phyloP scores from a whole-genome alignment of 257 asterid genomes.

The Nicotiana tabacum region DNA sequence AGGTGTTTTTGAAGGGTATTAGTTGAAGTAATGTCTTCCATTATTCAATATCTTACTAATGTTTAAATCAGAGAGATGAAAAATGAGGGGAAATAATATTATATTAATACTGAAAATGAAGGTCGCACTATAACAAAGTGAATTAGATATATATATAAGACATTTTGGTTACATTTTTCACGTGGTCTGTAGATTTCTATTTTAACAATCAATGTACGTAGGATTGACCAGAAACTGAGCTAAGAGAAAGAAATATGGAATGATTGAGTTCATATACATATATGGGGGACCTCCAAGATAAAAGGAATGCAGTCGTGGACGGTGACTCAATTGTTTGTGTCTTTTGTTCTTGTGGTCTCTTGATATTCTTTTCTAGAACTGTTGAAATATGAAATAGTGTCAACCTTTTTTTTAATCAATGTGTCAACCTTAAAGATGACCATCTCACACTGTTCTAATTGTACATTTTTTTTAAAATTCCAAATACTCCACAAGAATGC shows the following conservation, averaged over 20 bases:
- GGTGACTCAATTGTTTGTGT: neutral
- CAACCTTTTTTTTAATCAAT: too few relatives aligned
- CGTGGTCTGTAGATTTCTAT: neutral
- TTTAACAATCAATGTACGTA: neutral
- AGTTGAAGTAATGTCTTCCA: slow-evolving; percentile 24
- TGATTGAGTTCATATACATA: neutral
- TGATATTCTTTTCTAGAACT: too few relatives aligned
- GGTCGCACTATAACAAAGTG: neutral
- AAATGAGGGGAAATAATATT: neutral
- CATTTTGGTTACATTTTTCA: neutral
- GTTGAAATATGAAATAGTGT: too few relatives aligned
- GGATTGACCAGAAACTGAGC: neutral
- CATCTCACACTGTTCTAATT: neutral
- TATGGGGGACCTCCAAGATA: neutral
- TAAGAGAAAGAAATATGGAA: neutral
- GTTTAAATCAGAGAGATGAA: neutral
- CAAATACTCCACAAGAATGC: neutral
- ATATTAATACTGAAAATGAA: neutral
- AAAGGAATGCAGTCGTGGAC: neutral
- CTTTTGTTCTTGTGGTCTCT: too few relatives aligned
- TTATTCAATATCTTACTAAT: neutral
- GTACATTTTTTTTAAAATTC: neutral
- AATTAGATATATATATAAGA: neutral
- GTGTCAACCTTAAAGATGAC: neutral
- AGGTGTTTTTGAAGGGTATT: slow-evolving; percentile 17